A percentile compares a stretch with the other conserved stretches of the same genome.
Conservation (phyloP, 2,329 filamentous ascomycete species). For the Gyromitra esculenta region DNA sequence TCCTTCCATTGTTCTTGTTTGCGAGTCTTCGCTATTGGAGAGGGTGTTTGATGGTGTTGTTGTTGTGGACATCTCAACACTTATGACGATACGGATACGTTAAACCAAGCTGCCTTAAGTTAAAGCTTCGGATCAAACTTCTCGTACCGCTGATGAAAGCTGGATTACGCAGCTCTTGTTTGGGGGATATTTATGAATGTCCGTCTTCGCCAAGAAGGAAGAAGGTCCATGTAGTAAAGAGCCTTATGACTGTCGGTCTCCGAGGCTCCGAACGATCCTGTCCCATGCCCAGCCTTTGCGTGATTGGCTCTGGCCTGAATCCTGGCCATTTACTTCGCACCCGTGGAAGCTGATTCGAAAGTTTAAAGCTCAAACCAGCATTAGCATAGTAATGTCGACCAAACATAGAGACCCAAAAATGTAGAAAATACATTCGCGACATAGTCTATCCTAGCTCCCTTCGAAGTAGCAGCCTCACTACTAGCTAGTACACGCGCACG, state of each 20-base stretch:
- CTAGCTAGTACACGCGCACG: too few species aligned
- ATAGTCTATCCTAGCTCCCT: not conserved
- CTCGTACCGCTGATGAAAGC: slow-evolving; percentile 8
- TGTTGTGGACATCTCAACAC: slow-evolving; percentile 8
- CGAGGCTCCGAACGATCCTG: not conserved
- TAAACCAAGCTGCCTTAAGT: not conserved
- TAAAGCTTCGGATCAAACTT: slow-evolving; percentile 1
- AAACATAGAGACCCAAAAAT: not conserved
- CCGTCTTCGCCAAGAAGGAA: slow-evolving; percentile 8
- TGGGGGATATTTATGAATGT: not conserved
- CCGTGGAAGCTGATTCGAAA: not conserved
- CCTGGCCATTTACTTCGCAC: not conserved
- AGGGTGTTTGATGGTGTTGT: slow-evolving; percentile 14
- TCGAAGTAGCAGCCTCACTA: not conserved
- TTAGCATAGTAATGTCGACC: not conserved
- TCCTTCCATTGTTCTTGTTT: not conserved
- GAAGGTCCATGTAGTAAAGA: not conserved
- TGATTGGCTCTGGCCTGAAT: not conserved
- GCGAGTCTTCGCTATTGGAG: slow-evolving; percentile 16
- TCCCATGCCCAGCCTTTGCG: not conserved
- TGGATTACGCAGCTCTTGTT: slow-evolving; percentile 1
- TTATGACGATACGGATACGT: not conserved
- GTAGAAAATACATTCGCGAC: not conserved
- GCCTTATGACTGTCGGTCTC: not conserved
- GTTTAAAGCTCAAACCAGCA: not conserved